Evolutionary conservation across 192 early-diverging fungal species (phyloP).

Genomic region (Linnemannia zychae): DNA sequence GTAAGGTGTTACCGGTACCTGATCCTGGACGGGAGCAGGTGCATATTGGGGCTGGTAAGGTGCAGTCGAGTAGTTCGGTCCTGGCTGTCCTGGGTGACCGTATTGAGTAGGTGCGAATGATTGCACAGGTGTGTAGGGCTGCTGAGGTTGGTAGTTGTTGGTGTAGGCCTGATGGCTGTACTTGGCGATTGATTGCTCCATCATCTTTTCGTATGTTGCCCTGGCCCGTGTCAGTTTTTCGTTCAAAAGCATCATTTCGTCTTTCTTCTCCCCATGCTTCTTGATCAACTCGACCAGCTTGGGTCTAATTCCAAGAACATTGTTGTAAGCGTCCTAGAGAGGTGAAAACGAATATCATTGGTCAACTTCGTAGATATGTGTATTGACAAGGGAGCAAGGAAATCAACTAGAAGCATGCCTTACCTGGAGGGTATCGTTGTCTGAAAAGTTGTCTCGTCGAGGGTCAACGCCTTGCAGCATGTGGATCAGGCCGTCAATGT

Average conservation of each 20-base stretch:
- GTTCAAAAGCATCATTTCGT: constrained; percentile 79
- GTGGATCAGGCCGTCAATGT: constrained; percentile 83
- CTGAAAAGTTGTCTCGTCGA: constrained; percentile 83
- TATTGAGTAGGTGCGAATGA: constrained; percentile 14
- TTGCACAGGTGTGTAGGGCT: constrained; percentile 13
- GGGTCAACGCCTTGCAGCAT: constrained; percentile 86
- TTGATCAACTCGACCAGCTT: constrained; percentile 90
- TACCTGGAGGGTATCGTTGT: constrained; percentile 89
- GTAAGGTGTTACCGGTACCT: constrained; percentile 9
- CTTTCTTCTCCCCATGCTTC: constrained; percentile 86
- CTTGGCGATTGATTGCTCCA: constrained; percentile 74
- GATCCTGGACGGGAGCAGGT: constrained; percentile 5
- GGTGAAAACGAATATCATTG: background rate
- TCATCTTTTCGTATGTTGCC: constrained; percentile 79
- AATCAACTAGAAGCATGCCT: background rate
- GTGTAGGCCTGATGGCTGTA: constrained; percentile 58
- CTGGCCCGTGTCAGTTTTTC: constrained; percentile 81
- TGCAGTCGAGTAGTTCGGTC: constrained; percentile 26
- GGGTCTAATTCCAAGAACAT: constrained; percentile 85
- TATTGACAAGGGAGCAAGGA: background rate
- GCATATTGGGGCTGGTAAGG: constrained; percentile 26
- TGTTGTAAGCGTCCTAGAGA: constrained; percentile 74
- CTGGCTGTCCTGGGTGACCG: constrained; percentile 17
- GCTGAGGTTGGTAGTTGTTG: constrained; percentile 42
- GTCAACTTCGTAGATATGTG: background rate